These are phyloP conservation scores for Penicillium crustosum DNA, from an alignment of 2,329 filamentous ascomycete species.

Conservation along the genomic window DNA sequence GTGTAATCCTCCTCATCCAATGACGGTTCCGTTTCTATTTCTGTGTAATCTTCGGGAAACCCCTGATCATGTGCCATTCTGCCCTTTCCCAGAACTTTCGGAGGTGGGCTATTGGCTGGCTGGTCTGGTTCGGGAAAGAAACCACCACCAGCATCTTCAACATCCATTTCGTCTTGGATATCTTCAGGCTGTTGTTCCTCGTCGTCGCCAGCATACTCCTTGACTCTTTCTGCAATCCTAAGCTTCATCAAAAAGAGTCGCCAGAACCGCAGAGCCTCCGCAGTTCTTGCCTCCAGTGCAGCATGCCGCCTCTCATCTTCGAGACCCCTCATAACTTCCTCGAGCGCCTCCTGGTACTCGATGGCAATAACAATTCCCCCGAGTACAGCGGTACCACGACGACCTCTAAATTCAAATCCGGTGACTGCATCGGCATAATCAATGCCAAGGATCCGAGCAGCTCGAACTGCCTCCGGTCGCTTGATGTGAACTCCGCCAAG, in stretches of 20 bases:
- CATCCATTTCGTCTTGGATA: constrained; percentile 38
- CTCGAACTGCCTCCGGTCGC: constrained; percentile 62
- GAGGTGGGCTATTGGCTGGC: constrained; percentile 5
- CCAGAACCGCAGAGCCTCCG: constrained; percentile 56
- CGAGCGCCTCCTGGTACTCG: constrained; percentile 70
- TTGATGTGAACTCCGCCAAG: constrained; percentile 58
- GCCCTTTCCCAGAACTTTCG: neutral
- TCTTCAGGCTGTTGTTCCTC: constrained; percentile 41
- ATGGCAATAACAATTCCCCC: constrained; percentile 73
- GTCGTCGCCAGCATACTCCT: constrained; percentile 50
- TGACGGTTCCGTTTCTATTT: neutral
- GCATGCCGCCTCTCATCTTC: constrained; percentile 64
- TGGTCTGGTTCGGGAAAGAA: constrained; percentile 40
- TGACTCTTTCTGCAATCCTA: constrained; percentile 71
- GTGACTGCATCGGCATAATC: constrained; percentile 89
- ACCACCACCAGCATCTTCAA: constrained; percentile 36
- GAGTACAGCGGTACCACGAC: constrained; percentile 80
- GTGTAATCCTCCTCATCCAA: neutral
- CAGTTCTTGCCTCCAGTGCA: constrained; percentile 56
- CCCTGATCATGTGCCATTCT: neutral
- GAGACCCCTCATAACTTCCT: constrained; percentile 67
- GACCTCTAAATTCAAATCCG: constrained; percentile 83
- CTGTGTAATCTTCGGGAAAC: neutral
- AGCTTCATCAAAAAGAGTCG: constrained; percentile 62
- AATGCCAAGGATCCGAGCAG: constrained; percentile 72